A percentile compares a stretch with the other conserved stretches of the same genome.
These are phyloP conservation scores for Seminavis robusta DNA, from an alignment of 108 stramenopile species.

Conservation along the genomic window DNA sequence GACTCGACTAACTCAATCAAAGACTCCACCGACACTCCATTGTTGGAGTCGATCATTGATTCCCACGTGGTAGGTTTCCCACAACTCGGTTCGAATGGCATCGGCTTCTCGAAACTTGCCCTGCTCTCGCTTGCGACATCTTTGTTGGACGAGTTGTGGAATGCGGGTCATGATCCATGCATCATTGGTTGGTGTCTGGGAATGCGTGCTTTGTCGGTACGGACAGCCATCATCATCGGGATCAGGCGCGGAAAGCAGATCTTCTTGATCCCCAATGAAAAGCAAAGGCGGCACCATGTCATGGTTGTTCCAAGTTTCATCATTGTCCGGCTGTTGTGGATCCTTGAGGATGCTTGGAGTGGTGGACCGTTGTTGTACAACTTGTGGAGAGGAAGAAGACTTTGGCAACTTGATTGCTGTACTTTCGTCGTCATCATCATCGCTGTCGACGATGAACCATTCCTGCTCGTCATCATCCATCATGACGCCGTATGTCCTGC, in stretches of 20 bases:
- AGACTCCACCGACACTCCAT: conserved; percentile 6
- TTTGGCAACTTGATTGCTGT: too few relatives aligned
- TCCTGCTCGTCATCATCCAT: too few relatives aligned
- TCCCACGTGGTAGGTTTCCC: conserved; percentile 1
- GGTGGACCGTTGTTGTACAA: too few relatives aligned
- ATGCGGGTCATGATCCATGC: not conserved
- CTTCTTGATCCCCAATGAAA: too few relatives aligned
- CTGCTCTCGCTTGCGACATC: conserved; percentile 1
- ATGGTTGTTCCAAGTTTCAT: not conserved
- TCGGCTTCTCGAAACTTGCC: conserved; percentile 3
- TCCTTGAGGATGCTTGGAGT: too few relatives aligned
- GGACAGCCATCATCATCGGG: not conserved
- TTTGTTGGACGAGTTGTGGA: not conserved
- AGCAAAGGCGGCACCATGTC: not conserved
- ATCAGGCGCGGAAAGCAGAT: not conserved
- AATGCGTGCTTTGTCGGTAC: not conserved
- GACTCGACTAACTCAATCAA: too few relatives aligned
- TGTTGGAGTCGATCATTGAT: conserved; percentile 1
- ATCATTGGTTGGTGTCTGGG: not conserved
- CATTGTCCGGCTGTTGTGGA: too few relatives aligned
- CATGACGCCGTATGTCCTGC: too few relatives aligned
- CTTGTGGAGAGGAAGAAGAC: too few relatives aligned
- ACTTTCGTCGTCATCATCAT: too few relatives aligned
- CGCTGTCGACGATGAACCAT: too few relatives aligned
- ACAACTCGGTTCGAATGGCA: conserved; percentile 4